These are phyloP conservation scores for Colletotrichum graminicola DNA, from an alignment of 2,329 filamentous ascomycete species.

Conservation along the genomic window DNA sequence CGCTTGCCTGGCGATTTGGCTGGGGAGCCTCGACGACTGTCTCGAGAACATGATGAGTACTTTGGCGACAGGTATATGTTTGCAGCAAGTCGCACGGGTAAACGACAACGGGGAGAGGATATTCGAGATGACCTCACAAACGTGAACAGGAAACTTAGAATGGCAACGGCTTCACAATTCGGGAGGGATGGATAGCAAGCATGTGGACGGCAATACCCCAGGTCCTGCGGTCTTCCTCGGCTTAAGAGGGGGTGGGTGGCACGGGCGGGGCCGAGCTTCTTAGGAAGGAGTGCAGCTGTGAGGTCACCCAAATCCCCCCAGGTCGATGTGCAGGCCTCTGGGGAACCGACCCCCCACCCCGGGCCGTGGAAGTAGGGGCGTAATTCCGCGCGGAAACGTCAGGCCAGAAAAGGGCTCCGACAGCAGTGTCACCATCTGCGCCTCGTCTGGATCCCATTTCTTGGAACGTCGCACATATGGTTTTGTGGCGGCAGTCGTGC, in stretches of 20 bases:
- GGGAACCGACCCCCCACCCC: conserved; percentile 37
- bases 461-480: conserved; percentile 14
- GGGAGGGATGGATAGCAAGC: conserved; percentile 29
- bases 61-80: conserved; percentile 12
- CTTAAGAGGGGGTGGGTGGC: conserved; percentile 35
- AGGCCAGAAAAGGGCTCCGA: conserved; percentile 5
- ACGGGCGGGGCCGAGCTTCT: conserved; percentile 40
- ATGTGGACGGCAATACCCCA: conserved; percentile 40
- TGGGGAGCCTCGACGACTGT: conserved; percentile 52
- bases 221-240: conserved; percentile 39
- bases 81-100: conserved; percentile 16
- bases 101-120: conserved; percentile 3
- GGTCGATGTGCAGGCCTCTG: conserved; percentile 6
- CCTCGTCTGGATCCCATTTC: neutral
- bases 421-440: conserved; percentile 19
- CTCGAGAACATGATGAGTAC: conserved; percentile 48
- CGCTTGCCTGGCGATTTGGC: conserved; percentile 56
- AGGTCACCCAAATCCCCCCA: conserved; percentile 31
- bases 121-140: conserved; percentile 27
- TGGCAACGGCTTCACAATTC: conserved; percentile 26
- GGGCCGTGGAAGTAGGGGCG: conserved; percentile 35
- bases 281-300: conserved; percentile 14
- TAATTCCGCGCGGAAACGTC: conserved; percentile 10
- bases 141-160: conserved; percentile 29
- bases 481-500: neutral